A percentile compares a stretch with the other conserved stretches of the same genome.
These are phyloP conservation scores for Eucommia ulmoides DNA, from an alignment of 257 asterid genomes.

Conservation along the genomic window DNA sequence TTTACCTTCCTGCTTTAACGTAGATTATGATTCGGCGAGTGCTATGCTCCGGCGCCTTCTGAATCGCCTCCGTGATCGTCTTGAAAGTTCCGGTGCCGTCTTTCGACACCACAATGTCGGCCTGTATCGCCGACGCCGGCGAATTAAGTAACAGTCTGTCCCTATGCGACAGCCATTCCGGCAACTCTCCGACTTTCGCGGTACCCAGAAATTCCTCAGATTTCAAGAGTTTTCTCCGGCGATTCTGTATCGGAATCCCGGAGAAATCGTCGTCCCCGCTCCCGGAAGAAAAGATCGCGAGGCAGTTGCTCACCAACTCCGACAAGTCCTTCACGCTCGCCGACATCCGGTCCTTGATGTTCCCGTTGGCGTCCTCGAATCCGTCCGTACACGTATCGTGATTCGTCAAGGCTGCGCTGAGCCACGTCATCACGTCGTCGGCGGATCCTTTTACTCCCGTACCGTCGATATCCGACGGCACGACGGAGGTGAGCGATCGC, in stretches of 20 bases:
- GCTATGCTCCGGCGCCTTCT: conserved; percentile 70
- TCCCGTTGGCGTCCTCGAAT: conserved; percentile 41
- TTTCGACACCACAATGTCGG: conserved; percentile 55
- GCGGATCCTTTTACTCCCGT: conserved; percentile 18
- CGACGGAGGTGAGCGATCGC: conserved; percentile 42
- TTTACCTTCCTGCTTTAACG: conserved; percentile 97
- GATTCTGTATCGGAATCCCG: conserved; percentile 68
- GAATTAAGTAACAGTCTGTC: conserved; percentile 45
- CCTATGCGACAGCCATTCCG: conserved; percentile 56
- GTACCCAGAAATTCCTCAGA: neutral
- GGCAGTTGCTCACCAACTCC: conserved; percentile 80
- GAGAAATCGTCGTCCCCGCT: conserved; percentile 35
- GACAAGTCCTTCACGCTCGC: conserved; percentile 61
- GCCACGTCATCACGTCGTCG: conserved; percentile 90
- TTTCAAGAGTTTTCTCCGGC: conserved; percentile 47
- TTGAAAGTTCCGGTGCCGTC: conserved; percentile 80
- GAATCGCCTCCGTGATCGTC: conserved; percentile 81
- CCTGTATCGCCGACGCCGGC: conserved; percentile 40
- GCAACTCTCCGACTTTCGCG: conserved; percentile 28
- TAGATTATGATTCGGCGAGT: conserved; percentile 61
- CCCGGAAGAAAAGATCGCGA: conserved; percentile 71
- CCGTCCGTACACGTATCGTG: conserved; percentile 94
- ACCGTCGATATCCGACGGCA: conserved; percentile 16
- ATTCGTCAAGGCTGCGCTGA: conserved; percentile 81
- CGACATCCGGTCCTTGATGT: conserved; percentile 39